A percentile compares a stretch with the other conserved stretches of the same genome.
phyloP scores from a whole-genome alignment of 305 asterid species.

The Fraxinus ornus region DNA sequence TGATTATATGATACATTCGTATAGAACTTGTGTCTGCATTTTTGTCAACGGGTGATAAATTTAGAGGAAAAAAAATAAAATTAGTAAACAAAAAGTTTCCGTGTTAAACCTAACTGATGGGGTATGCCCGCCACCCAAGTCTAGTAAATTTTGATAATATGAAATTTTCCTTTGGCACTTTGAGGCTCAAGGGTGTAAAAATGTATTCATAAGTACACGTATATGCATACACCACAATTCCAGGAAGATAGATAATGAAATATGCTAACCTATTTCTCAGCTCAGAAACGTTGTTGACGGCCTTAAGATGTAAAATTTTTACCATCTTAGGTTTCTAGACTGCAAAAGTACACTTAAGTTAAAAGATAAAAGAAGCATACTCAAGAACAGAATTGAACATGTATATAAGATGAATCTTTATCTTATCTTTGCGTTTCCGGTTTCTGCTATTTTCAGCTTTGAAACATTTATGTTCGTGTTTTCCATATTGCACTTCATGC shows the following conservation, averaged over 20 bases:
- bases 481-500: conserved; percentile 11
- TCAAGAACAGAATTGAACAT: neutral
- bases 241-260: neutral
- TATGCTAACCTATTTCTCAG: neutral
- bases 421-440: conserved; percentile 10
- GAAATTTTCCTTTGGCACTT: conserved; percentile 2
- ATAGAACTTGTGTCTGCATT: neutral
- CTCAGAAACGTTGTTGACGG: conserved; percentile 1
- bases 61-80: neutral
- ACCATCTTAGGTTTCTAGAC: neutral
- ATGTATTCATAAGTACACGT: neutral
- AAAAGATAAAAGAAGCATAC: conserved; percentile 10
- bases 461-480: conserved; percentile 3
- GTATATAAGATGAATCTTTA: conserved; percentile 4
- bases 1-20: neutral
- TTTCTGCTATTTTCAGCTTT: neutral
- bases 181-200: neutral
- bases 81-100: neutral
- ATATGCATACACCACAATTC: neutral
- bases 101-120: neutral
- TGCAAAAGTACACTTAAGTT: neutral
- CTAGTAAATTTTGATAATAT: neutral
- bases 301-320: conserved; percentile 1
- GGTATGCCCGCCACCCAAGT: conserved; percentile 1
- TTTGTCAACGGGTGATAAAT: neutral